Conservation (phyloP, 441 rosid species). For the Melastoma candidum region DNA sequence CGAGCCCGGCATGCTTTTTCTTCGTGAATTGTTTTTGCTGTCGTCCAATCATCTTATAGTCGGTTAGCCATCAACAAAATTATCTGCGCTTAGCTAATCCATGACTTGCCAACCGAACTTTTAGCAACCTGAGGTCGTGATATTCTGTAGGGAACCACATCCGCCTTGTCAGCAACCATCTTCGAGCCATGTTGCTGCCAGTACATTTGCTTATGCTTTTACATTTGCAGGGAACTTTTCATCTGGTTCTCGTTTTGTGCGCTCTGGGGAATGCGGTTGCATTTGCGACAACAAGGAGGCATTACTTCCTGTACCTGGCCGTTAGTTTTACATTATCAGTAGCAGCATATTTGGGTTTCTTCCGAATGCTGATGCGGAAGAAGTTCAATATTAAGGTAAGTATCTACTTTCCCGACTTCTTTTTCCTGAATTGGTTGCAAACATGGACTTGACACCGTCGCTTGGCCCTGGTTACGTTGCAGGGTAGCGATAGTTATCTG, state of each 20-base stretch:
- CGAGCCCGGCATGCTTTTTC: too few species aligned
- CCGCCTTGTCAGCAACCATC: too few species aligned
- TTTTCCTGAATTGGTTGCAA: conserved; percentile 1
- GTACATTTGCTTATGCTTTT: conserved; percentile 5
- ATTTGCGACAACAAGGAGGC: conserved; percentile 42
- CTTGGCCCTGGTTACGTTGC: conserved; percentile 11
- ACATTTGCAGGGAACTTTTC: conserved; percentile 50
- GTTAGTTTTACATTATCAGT: conserved; percentile 38
- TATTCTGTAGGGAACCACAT: too few species aligned
- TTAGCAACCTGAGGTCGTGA: too few species aligned
- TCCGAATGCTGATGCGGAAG: conserved; percentile 55
- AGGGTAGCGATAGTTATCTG: conserved; percentile 64
- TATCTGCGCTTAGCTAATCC: too few species aligned
- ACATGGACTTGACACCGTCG: background rate
- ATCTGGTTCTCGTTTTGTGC: conserved; percentile 39
- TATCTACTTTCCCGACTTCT: background rate
- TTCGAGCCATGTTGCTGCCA: background rate
- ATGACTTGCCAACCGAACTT: too few species aligned
- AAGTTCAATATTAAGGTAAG: conserved; percentile 24
- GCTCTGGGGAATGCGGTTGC: conserved; percentile 42
- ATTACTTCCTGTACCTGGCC: conserved; percentile 56
- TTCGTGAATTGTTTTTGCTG: too few species aligned
- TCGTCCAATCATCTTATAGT: too few species aligned
- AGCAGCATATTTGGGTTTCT: conserved; percentile 64
- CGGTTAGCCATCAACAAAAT: too few species aligned